These are phyloP conservation scores for Zygnema circumcarinatum DNA, from an alignment of 139 green algal genomes.

Conservation along the genomic window DNA sequence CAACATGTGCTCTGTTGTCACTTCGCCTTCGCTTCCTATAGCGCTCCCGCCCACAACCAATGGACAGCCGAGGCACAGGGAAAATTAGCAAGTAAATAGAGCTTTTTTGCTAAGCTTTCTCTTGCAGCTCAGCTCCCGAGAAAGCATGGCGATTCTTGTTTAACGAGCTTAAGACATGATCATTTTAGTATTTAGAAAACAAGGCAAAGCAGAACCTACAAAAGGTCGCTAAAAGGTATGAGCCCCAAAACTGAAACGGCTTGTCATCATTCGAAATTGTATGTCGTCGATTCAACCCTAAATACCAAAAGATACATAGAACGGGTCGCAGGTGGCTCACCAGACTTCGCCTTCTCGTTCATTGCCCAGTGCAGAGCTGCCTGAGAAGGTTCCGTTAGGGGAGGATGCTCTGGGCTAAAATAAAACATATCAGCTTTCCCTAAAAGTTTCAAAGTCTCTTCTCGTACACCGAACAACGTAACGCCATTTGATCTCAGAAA, in stretches of 20 bases:
- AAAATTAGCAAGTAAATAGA: neutral
- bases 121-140: neutral
- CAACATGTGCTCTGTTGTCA: constrained; percentile 34
- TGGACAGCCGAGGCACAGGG: neutral
- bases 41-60: constrained; percentile 15
- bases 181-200: too few species aligned
- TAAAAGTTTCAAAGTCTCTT: constrained; percentile 57
- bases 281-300: too few species aligned
- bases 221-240: too few species aligned
- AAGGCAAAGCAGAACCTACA: too few species aligned
- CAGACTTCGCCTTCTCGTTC: constrained; percentile 19
- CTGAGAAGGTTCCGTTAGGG: constrained; percentile 34
- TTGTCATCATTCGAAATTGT: too few species aligned
- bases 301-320: too few species aligned
- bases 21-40: constrained; percentile 30
- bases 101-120: neutral
- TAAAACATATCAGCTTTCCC: constrained; percentile 59
- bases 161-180: neutral
- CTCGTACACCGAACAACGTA: constrained; percentile 42
- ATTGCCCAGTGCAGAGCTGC: constrained; percentile 41
- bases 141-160: neutral
- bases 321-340: too few species aligned
- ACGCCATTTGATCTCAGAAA: constrained; percentile 47
- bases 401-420: constrained; percentile 57
- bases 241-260: too few species aligned